Conservation (phyloP, 2,329 filamentous ascomycete genomes). For the Akanthomyces muscarius region DNA sequence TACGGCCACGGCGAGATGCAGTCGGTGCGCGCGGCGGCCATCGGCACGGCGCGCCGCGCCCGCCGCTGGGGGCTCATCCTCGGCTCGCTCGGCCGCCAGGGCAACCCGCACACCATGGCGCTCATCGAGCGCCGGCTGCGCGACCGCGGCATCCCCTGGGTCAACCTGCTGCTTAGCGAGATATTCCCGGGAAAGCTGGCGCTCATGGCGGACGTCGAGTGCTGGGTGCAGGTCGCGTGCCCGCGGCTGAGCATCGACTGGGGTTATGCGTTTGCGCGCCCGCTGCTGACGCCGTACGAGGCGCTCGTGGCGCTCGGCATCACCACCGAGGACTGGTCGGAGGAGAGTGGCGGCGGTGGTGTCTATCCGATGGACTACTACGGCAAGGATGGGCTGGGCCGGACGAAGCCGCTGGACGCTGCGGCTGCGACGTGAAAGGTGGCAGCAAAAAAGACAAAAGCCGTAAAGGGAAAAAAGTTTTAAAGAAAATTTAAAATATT, state of each 20-base stretch:
- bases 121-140: constrained; percentile 77
- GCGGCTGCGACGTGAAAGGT: constrained; percentile 21
- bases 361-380: constrained; percentile 99
- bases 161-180: constrained; percentile 85
- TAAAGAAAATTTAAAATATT: neutral
- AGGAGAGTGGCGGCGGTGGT: constrained; percentile 50
- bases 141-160: constrained; percentile 68
- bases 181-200: constrained; percentile 95
- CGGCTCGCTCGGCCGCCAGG: constrained; percentile 86
- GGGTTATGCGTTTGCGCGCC: constrained; percentile 91
- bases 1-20: constrained; percentile 94
- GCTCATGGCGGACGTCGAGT: constrained; percentile 90
- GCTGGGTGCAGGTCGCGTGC: constrained; percentile 97
- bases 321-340: constrained; percentile 67
- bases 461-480: constrained; percentile 8
- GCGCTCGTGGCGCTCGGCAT: constrained; percentile 84
- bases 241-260: constrained; percentile 97
- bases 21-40: constrained; percentile 70
- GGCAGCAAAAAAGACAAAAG: neutral
- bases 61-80: constrained; percentile 94
- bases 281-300: constrained; percentile 90
- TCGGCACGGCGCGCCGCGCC: constrained; percentile 68
- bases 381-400: constrained; percentile 81
- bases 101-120: constrained; percentile 87
- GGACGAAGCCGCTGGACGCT: constrained; percentile 55